Evolutionary conservation across 768 basidiomycete species (phyloP), one percentile per base, ranked within the genome.

Genomic region (Strobilomyces echinocephalus): DNA sequence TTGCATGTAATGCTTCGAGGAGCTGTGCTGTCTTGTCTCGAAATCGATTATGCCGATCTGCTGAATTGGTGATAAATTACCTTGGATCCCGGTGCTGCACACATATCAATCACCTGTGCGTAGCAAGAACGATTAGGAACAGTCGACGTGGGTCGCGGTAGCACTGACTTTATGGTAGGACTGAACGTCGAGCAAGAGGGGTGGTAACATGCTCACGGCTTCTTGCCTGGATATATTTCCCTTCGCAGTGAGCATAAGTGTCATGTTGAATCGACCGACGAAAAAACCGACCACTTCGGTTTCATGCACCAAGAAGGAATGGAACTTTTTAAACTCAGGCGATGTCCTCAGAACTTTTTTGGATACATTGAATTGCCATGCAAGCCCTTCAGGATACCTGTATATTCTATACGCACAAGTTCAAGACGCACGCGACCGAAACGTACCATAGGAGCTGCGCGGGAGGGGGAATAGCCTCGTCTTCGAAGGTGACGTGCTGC

Each of bases 121-220:
- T 45, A 51, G 18, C 46, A 42, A 52, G 36, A 52, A 35, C 1
- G 21, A 21, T 18, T 26, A 28, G 34, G n/a, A 51, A 38, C n/a
- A n/a, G 16, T 35, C 21, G 21, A 44, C 4, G 35, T 21, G 33
- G 42, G 11, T 41, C 33, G 49, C 45, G 8, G 38, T n/a, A 28
- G 10, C 11, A 72, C 78, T 47, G 64, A 84, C 88, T 62, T 74
- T 77, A 68, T 98, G 95, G 66, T 97, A 88, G 0, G 97, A 91
- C 63, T 91, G 77, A n/a, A 98, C 91, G 51, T 93, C 90, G 33
- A 99, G 81, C 60, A 98, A 85, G 2, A 99, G 79, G 1, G 97
- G 95, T 6, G 97, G 97, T n/a, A 99, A 76, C 97, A 99, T 99
- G 67, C 92, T 95, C 53, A 99, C 97, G 16, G 92, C 94, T 71